These are phyloP conservation scores for Mychonastes homosphaera DNA, from an alignment of 139 green algal species.

Conservation along the genomic window DNA sequence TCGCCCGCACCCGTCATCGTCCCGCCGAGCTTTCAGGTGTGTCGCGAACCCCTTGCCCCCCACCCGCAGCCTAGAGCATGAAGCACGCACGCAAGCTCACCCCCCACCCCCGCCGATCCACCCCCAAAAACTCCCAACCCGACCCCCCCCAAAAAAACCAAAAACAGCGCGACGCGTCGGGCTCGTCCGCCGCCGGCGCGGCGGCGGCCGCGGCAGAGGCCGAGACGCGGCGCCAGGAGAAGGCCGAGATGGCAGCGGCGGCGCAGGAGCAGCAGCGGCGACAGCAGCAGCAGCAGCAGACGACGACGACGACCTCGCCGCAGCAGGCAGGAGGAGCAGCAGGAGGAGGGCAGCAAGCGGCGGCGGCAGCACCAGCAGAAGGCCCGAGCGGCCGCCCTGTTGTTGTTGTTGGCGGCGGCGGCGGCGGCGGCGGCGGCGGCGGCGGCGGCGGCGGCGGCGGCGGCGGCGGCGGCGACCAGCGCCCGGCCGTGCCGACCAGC, in stretches of 20 bases:
- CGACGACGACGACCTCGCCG: background rate
- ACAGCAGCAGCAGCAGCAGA: slow-evolving; percentile 10
- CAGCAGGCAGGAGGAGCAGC: no score
- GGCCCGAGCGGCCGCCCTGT: background rate
- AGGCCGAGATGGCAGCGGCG: slow-evolving; percentile 1
- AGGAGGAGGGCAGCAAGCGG: background rate
- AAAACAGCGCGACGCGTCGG: no score
- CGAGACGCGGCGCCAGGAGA: background rate
- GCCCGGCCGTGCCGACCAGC: slow-evolving; percentile 9
- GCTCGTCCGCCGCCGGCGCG: no score
- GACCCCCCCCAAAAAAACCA: background rate
- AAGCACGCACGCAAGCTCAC: background rate
- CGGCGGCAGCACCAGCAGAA: background rate
- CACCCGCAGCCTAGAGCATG: background rate
- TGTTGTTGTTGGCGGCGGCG: background rate
- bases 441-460: slow-evolving; percentile 8
- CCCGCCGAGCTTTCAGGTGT: slow-evolving; percentile 64
- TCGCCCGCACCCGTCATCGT: slow-evolving; percentile 74
- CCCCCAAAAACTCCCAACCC: background rate
- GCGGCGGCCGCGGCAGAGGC: slow-evolving; percentile 8
- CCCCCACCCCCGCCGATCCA: no score
- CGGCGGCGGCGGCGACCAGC: background rate
- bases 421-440: background rate
- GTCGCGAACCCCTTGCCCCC: background rate
- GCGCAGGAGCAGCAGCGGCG: slow-evolving; percentile 3